Conservation (phyloP, 768 basidiomycete genomes). For the Suillus ampliporus region DNA sequence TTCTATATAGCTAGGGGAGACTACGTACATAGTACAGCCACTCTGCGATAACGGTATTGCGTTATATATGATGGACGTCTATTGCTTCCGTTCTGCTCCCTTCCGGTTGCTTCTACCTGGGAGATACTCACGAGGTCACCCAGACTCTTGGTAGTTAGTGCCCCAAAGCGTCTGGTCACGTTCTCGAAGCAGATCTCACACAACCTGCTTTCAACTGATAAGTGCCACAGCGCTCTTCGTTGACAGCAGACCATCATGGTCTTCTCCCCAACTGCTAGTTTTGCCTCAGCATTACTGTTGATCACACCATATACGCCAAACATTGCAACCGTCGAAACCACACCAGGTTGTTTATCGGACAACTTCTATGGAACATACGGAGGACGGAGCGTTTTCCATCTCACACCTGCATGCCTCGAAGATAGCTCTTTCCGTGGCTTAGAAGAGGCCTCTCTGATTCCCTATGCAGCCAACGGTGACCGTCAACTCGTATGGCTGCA, state of each 20-base stretch:
- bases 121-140: not conserved
- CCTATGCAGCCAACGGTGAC: constrained; percentile 26
- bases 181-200: not conserved
- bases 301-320: constrained; percentile 26
- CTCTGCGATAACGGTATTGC: not conserved
- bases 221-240: not conserved
- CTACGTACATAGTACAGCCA: no score
- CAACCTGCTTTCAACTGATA: not conserved
- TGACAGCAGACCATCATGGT: constrained; percentile 1
- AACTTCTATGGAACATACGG: constrained; percentile 64
- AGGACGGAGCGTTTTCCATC: constrained; percentile 54
- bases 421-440: constrained; percentile 24
- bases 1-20: no score
- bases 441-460: constrained; percentile 33
- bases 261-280: not conserved
- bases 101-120: not conserved
- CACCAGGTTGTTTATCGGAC: constrained; percentile 49
- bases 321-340: constrained; percentile 15
- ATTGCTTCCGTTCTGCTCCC: not conserved
- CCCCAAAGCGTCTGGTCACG: not conserved
- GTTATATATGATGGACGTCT: not conserved
- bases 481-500: constrained; percentile 67
- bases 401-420: constrained; percentile 48
- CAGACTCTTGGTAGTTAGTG: not conserved
- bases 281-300: constrained; percentile 18